Percentiles rank a stretch among this genome's conserved stretches.
Conservation (phyloP, 768 basidiomycete species). For the Obba rivulosa region DNA sequence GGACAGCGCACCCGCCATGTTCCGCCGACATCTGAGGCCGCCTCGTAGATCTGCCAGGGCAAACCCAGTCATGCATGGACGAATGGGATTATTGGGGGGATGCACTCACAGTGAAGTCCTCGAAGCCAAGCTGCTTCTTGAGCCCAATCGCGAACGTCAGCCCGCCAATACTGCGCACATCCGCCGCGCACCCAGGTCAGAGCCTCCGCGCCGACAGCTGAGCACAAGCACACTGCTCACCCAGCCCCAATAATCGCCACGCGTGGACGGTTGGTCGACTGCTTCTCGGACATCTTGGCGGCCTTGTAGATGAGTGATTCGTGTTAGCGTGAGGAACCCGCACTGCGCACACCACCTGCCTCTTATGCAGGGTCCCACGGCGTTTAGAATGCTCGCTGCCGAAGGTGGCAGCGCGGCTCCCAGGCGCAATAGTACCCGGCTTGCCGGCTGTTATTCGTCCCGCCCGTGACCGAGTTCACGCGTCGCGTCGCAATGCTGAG, state of each 20-base stretch:
- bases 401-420: too few relatives aligned
- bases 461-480: too few relatives aligned
- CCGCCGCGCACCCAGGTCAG: too few relatives aligned
- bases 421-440: too few relatives aligned
- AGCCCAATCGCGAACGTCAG: constrained; percentile 26
- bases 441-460: too few relatives aligned
- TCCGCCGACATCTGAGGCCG: constrained; percentile 21
- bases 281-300: background rate
- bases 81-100: background rate
- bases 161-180: constrained; percentile 19
- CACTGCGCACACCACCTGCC: constrained; percentile 1
- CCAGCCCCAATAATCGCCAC: constrained; percentile 24
- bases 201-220: too few relatives aligned
- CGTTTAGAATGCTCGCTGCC: too few relatives aligned
- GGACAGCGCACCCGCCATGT: constrained; percentile 15
- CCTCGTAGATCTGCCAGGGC: constrained; percentile 28
- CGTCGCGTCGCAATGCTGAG: too few relatives aligned
- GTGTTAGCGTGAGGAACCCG: background rate
- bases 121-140: constrained; percentile 23
- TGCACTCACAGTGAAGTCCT: constrained; percentile 25
- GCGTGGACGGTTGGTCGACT: background rate
- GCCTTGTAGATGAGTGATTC: background rate
- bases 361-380: background rate
- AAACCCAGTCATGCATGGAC: background rate
- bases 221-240: constrained; percentile 12